Base-by-base conservation (phyloP, 768 basidiomycete genomes). In the Lactifluus echinatus region DNA sequence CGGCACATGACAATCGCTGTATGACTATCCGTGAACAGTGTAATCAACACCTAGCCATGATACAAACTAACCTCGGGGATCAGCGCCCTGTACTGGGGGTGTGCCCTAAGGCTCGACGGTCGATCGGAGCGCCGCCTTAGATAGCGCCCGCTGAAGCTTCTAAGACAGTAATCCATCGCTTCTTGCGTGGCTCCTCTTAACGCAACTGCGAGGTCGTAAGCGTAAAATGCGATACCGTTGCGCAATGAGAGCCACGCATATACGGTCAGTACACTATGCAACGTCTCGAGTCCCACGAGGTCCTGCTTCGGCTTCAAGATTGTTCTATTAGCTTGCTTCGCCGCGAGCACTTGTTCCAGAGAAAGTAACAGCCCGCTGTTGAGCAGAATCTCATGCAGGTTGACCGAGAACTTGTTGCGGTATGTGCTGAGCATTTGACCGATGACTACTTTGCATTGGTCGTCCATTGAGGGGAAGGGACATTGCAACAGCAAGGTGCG, bases 221-320 rank as follows among this genome's bases (percentile, higher is more conserved):
- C 75, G 4, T 78, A 69, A 68, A 87, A 97, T 8, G 83, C 75
- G 51, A 90, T 74, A 0, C 81, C 75, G 56, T 81, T 76, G 37
- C 93, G 84, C 68, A 81, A 84, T 19, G 77, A 75, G 61, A 93
- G 75, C 95, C 95, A 99, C 48, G 92, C 73, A 70, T 97, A 97
- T 21, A 87, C 63, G 14, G 85, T 83, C 28, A 91, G 65, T 29
- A 81, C 72, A 64, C 85, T 87, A 71, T 99, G 93, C 58, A 90
- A 70, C 5, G 77, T 74, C 69, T 97, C 94, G 45, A 97, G 69
- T 15, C 48, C 50, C 37, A 21, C 28, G 62, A 66, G 64, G 39
- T 63, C 45, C 11, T 43, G n/a, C 29, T 50, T 50, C 12, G 61
- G 52, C 26, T 26, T 53, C 29, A 28, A 42, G 14, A 36, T 44